Conservation (phyloP, 495 filamentous ascomycete genomes). For the Aspergillus sclerotiicarbonarius region DNA sequence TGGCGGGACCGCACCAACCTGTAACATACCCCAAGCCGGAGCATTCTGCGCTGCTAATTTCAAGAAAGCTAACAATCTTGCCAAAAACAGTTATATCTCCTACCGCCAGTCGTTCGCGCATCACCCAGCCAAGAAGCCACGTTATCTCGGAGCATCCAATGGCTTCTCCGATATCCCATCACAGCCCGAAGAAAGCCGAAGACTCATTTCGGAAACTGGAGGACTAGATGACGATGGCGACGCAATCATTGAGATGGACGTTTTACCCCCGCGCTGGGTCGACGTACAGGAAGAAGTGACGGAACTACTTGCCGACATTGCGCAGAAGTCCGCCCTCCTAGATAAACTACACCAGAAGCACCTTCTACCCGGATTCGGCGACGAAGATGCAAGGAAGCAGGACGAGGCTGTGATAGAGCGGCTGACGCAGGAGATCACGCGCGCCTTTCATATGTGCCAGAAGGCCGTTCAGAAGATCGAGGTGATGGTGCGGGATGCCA, state of each 20-base stretch:
- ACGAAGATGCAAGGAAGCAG: conserved; percentile 77
- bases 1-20: conserved; percentile 99
- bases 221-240: conserved; percentile 86
- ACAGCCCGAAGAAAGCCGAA: conserved; percentile 75
- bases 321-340: conserved; percentile 74
- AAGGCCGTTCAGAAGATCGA: conserved; percentile 83
- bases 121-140: conserved; percentile 82
- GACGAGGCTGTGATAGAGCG: conserved; percentile 90
- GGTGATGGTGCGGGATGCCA: conserved; percentile 73
- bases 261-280: conserved; percentile 91
- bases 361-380: conserved; percentile 93
- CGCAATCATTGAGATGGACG: conserved; percentile 96
- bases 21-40: conserved; percentile 45
- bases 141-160: conserved; percentile 65
- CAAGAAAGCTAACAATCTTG: conserved; percentile 11
- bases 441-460: conserved; percentile 85
- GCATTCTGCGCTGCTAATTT: not conserved
- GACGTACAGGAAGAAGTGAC: conserved; percentile 93
- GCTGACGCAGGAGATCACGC: conserved; percentile 85
- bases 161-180: conserved; percentile 65
- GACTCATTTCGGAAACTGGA: conserved; percentile 72
- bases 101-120: conserved; percentile 98
- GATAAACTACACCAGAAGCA: conserved; percentile 97
- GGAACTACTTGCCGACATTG: conserved; percentile 76
- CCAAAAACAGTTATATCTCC: conserved; percentile 78